phyloP scores from a whole-genome alignment of 2,329 filamentous ascomycete species.

The Daldinia eschscholtzii region DNA sequence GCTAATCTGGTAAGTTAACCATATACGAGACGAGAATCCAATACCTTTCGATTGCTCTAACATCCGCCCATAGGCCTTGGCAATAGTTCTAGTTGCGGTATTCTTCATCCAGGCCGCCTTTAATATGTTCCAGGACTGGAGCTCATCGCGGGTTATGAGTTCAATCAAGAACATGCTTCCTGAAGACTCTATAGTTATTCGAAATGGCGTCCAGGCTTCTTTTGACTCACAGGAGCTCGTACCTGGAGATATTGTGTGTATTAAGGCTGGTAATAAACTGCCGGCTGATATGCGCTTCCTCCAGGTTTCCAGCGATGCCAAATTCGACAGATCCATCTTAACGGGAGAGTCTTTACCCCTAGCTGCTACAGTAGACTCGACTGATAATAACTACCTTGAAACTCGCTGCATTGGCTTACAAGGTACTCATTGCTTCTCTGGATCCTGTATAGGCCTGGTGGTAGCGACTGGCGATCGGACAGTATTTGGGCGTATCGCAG shows the following conservation, averaged over 20 bases:
- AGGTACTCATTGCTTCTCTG: constrained; percentile 82
- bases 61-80: constrained; percentile 64
- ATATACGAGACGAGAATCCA: not conserved
- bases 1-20: constrained; percentile 67
- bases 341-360: constrained; percentile 74
- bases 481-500: constrained; percentile 81
- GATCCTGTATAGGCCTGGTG: constrained; percentile 74
- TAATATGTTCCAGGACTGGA: constrained; percentile 80
- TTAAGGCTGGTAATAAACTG: constrained; percentile 79
- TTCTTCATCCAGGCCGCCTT: constrained; percentile 78
- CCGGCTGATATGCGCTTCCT: constrained; percentile 80
- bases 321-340: constrained; percentile 79
- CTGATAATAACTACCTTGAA: constrained; percentile 81
- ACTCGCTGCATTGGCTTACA: constrained; percentile 81
- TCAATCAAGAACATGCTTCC: constrained; percentile 86
- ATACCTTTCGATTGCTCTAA: constrained; percentile 17
- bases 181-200: constrained; percentile 74
- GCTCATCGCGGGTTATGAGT: constrained; percentile 80
- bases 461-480: constrained; percentile 79
- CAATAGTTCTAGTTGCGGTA: constrained; percentile 78
- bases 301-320: constrained; percentile 75
- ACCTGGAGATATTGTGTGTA: constrained; percentile 75
- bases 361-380: constrained; percentile 72
- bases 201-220: constrained; percentile 66
- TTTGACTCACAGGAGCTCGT: constrained; percentile 72